Evolutionary conservation across 192 early-diverging fungal genomes (phyloP), one percentile per base, ranked within the genome.

Genomic region (Jimgerdemannia flammicorona): DNA sequence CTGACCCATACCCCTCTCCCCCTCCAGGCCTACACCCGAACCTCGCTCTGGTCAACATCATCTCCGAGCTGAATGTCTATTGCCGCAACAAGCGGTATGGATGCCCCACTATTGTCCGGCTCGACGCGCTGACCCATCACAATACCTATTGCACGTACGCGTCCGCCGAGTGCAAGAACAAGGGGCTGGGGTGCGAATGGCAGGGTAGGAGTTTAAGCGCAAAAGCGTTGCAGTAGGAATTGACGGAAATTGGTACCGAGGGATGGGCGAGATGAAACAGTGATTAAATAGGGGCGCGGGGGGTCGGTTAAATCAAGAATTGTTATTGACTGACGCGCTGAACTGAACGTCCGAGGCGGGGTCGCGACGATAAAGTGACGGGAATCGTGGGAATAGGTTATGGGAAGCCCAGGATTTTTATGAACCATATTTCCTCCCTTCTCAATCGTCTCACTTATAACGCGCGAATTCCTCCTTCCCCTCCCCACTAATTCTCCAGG

Each of bases 51-150:
- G 77, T 80, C 41, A 75, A 81, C 20, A 71, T 91, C 29, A 84
- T 87, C 14, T 78, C 81, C 40, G 90, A 91, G 41, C 77, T 91
- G 17, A 69, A 78, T 6, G 90, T 85, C 1, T 86, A 83, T 67
- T 91, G 90, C 76, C 66, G 81, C 20, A 84, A 87, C 78, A 80
- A 83, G 43, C 69, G 72, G 20, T 81, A 81, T 75, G 90, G 90
- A 9, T 91, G 90, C 73, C 72, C 79, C 3, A 77, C 77, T 39
- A 76, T 79, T 19, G 72, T 86, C 20, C 80, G 84, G 0, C 84
- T 84, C 44, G 88, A 91, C 64, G 78, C 78, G 3, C 73, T 90
- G 10, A 74, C 80, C 41, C 64, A 84, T 43, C 90, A 91, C 73
- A 72, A 79, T 1, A 75, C 79, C 18, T 78, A 78, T 39, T 91